A percentile compares a stretch with the other conserved stretches of the same genome.
phyloP scores from a whole-genome alignment of 2,329 filamentous ascomycete species.

The Teratosphaeria destructans region DNA sequence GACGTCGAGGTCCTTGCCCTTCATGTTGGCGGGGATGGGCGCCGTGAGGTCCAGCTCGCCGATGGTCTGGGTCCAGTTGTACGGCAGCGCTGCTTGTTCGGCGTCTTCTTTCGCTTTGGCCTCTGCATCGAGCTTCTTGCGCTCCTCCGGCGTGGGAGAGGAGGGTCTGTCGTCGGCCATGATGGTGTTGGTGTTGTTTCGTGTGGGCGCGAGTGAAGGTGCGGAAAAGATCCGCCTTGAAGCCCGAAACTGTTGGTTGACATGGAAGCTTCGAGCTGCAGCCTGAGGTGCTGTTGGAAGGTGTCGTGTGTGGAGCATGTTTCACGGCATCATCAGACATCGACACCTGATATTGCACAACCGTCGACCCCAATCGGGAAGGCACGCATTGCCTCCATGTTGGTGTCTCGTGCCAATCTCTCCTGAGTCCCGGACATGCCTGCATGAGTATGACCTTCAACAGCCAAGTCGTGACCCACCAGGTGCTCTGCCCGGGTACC shows the following conservation, averaged over 20 bases:
- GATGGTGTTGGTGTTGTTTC: background rate
- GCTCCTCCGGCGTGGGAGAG: conserved; percentile 44
- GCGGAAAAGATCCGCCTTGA: conserved; percentile 5
- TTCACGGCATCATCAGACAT: background rate
- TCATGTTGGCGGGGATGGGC: conserved; percentile 68
- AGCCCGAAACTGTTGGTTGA: background rate
- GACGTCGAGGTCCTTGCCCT: conserved; percentile 73
- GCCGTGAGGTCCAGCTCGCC: conserved; percentile 73
- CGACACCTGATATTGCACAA: background rate
- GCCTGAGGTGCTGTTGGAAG: background rate
- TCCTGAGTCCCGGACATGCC: no score
- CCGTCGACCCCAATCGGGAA: background rate
- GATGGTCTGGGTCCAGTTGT: conserved; percentile 96
- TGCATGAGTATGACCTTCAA: no score
- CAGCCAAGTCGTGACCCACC: no score
- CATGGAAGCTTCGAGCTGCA: background rate
- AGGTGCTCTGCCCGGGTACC: no score
- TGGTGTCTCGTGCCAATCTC: no score
- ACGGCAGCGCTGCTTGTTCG: conserved; percentile 84
- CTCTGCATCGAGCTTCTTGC: conserved; percentile 46
- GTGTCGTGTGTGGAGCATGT: no score
- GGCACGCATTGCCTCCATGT: background rate
- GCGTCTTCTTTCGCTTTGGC: conserved; percentile 62
- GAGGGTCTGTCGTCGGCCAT: conserved; percentile 21
- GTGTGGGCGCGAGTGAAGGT: background rate